A percentile compares a stretch with the other conserved stretches of the same genome.
Conservation (phyloP, 1,284 basidiomycete genomes). For the Neonothopanus nambi region DNA sequence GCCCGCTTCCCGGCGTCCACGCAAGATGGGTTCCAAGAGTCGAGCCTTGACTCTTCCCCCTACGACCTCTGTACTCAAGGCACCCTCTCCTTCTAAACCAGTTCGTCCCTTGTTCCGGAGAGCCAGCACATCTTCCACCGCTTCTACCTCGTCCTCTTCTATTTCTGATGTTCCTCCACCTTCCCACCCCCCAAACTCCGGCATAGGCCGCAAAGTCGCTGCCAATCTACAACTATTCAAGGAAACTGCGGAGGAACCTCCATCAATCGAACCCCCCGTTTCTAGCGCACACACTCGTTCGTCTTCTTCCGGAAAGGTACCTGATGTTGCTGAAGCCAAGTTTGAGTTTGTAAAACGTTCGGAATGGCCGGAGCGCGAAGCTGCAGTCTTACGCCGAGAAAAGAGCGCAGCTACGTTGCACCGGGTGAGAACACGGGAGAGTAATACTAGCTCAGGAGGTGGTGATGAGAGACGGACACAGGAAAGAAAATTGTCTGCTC, state of each 20-base stretch:
- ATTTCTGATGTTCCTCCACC: slow-evolving; percentile 30
- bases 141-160: slow-evolving; percentile 48
- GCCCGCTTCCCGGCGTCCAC: slow-evolving; percentile 24
- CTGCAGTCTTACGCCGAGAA: slow-evolving; percentile 64
- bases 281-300: slow-evolving; percentile 34
- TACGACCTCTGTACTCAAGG: slow-evolving; percentile 17
- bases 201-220: slow-evolving; percentile 77
- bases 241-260: slow-evolving; percentile 53
- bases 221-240: slow-evolving; percentile 79
- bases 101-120: slow-evolving; percentile 40
- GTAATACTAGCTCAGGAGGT: slow-evolving; percentile 33
- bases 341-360: slow-evolving; percentile 81
- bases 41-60: slow-evolving; percentile 44
- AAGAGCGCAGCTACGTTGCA: slow-evolving; percentile 61
- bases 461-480: slow-evolving; percentile 35
- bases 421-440: slow-evolving; percentile 52
- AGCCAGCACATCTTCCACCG: slow-evolving; percentile 38
- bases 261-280: slow-evolving; percentile 33
- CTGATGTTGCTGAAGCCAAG: slow-evolving; percentile 62
- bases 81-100: slow-evolving; percentile 29
- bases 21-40: slow-evolving; percentile 28
- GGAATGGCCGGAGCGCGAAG: slow-evolving; percentile 78
- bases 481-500: slow-evolving; percentile 35
- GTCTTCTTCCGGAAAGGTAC: slow-evolving; percentile 42
- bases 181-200: slow-evolving; percentile 37